These are phyloP conservation scores for Aschersonia sp. DNA, from an alignment of 2,329 filamentous ascomycete species.

Conservation along the genomic window DNA sequence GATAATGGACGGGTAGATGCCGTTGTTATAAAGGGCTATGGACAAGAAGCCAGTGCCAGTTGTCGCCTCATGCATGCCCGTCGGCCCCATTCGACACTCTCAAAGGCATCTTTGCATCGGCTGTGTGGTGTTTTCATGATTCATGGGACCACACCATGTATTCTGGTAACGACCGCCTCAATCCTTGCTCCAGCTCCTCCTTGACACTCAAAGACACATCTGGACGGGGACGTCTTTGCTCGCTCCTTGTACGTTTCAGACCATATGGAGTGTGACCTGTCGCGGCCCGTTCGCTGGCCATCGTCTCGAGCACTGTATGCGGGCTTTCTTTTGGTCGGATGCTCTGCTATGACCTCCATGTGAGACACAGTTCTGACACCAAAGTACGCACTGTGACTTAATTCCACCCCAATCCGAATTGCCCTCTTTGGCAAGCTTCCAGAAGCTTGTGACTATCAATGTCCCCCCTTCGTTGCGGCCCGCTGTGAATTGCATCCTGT, in stretches of 20 bases:
- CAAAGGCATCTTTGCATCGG: not conserved
- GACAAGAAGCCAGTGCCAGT: too few relatives aligned
- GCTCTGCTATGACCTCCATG: too few relatives aligned
- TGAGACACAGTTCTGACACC: too few relatives aligned
- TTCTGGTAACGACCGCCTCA: not conserved
- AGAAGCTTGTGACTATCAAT: not conserved
- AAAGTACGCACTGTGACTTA: too few relatives aligned
- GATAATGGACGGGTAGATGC: not conserved
- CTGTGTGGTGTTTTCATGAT: not conserved
- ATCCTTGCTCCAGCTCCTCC: not conserved
- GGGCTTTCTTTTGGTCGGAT: too few relatives aligned
- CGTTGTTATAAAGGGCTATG: not conserved
- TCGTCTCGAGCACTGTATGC: too few relatives aligned
- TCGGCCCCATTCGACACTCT: not conserved
- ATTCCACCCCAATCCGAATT: not conserved
- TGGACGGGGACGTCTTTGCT: not conserved
- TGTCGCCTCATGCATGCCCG: too few relatives aligned
- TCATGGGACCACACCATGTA: not conserved
- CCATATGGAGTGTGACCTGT: not conserved
- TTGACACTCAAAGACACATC: not conserved
- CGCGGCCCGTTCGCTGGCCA: not conserved
- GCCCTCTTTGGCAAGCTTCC: not conserved
- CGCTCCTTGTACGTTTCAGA: not conserved
- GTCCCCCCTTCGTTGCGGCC: too few relatives aligned
- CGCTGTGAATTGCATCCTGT: too few relatives aligned